Percentiles rank a stretch among this genome's conserved stretches.
Conservation (phyloP, 768 basidiomycete genomes). For the Daedaleopsis sinensis region DNA sequence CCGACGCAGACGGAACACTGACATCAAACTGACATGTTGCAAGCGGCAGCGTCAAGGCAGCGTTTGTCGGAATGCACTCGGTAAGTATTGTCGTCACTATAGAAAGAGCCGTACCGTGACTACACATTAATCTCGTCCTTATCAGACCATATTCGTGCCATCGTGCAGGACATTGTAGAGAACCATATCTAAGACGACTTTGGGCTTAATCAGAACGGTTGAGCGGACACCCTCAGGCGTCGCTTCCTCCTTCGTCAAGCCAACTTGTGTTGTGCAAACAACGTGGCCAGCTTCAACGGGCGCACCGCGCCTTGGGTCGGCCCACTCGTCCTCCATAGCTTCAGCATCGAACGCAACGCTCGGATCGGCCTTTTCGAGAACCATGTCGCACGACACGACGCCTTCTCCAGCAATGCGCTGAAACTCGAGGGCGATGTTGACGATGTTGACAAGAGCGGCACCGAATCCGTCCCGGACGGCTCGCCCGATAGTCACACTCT, state of each 20-base stretch:
- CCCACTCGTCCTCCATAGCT: slow-evolving; percentile 18
- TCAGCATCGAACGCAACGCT: not conserved
- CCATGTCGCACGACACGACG: slow-evolving; percentile 11
- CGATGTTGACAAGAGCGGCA: not conserved
- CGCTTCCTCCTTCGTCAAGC: slow-evolving; percentile 2
- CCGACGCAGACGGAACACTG: too few species aligned
- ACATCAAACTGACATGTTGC: too few species aligned
- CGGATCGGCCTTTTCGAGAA: not conserved
- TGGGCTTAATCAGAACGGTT: slow-evolving; percentile 2
- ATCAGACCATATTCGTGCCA: not conserved
- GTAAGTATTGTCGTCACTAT: too few species aligned
- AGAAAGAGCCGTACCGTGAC: too few species aligned
- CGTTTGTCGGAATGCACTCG: too few species aligned
- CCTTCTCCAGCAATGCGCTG: slow-evolving; percentile 11
- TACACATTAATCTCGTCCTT: not conserved
- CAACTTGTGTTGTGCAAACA: slow-evolving; percentile 6
- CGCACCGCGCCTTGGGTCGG: not conserved
- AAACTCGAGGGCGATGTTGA: slow-evolving; percentile 7
- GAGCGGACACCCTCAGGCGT: not conserved
- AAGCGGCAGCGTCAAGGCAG: too few species aligned
- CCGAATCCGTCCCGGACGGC: too few species aligned
- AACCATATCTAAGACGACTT: slow-evolving; percentile 5
- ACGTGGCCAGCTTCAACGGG: not conserved
- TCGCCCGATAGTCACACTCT: not conserved
- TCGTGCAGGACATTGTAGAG: not conserved